A percentile compares a stretch with the other conserved stretches of the same genome.
phyloP scores from a whole-genome alignment of 306 rosid genomes.

The Vigna trinervia region DNA sequence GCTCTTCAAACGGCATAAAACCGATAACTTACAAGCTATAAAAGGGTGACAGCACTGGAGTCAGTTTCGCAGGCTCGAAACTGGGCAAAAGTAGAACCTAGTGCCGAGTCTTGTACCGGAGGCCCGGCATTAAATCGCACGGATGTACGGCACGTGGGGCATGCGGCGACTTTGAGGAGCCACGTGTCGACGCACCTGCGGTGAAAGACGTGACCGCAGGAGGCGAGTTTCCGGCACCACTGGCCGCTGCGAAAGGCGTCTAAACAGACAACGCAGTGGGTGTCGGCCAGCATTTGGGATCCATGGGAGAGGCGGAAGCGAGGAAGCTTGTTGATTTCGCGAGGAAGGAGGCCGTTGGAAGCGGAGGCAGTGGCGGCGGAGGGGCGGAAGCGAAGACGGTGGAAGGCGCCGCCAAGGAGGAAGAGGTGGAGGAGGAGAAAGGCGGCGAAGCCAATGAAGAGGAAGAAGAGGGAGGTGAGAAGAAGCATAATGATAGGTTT shows the following conservation, averaged over 20 bases:
- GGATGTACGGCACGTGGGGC: slow-evolving; percentile 82
- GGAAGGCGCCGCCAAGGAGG: slow-evolving; percentile 65
- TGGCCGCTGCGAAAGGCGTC: slow-evolving; percentile 70
- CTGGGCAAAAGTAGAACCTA: slow-evolving; percentile 41
- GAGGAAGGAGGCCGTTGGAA: slow-evolving; percentile 50
- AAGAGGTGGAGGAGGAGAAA: slow-evolving; percentile 70
- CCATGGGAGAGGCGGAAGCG: slow-evolving; percentile 55
- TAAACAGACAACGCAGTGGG: slow-evolving; percentile 75
- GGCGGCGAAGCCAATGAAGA: slow-evolving; percentile 78
- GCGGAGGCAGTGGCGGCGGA: slow-evolving; percentile 19
- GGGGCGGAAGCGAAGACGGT: slow-evolving; percentile 64
- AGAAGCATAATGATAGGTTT: slow-evolving; percentile 74
- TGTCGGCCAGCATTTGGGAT: slow-evolving; percentile 39
- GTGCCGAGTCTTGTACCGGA: slow-evolving; percentile 8
- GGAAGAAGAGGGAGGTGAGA: slow-evolving; percentile 79
- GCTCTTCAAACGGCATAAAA: slow-evolving; percentile 33
- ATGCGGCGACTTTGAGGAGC: slow-evolving; percentile 73
- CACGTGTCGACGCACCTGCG: slow-evolving; percentile 79
- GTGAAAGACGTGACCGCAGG: slow-evolving; percentile 76
- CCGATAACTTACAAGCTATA: slow-evolving; percentile 52
- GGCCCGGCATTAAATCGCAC: slow-evolving; percentile 53
- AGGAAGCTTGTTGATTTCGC: slow-evolving; percentile 61
- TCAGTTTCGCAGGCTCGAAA: slow-evolving; percentile 38
- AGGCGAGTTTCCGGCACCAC: slow-evolving; percentile 74
- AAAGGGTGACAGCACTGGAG: slow-evolving; percentile 42